Evolutionary conservation across 148 eudicot genomes (phyloP), one percentile per base, ranked within the genome.

Genomic region (Chenopodium berlandieri): DNA sequence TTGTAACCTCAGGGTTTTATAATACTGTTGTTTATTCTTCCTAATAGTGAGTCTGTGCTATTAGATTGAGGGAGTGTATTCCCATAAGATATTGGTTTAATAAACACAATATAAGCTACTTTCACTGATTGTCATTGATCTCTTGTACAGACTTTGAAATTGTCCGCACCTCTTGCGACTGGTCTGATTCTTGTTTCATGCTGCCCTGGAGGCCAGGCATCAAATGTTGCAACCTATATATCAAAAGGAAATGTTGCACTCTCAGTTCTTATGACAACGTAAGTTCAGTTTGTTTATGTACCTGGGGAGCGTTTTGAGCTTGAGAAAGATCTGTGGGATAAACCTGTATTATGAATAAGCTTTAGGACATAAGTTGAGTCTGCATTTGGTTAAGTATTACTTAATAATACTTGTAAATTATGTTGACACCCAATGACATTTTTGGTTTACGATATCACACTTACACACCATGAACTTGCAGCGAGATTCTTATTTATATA

Each of bases 251-350:
- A 97, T 80, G 99, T 97, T 81, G 99, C 99, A 64, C 98, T 97
- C 52, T 97, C 99, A 14, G 99, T 97, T 86, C 98, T 97, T 77
- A 97, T 97, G 98, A 97, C 99, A 78, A 97, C 99, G 99, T 97
- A 97, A 94, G 95, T 83, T 69, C 40, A 44, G 14, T 74, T 80
- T 71, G 66, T 22, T 63, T 31, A 75, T 81, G 65, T 48, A 48
- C 50, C 54, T 31, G 31, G 73, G 71, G 23, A 78, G 20, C 48
- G 25, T 32, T 79, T 78, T 48, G 63, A 60, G 60, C 77, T 77
- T 71, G 16, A 47, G 31, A 16, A 13, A 12, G 34, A 27, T 17
- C 46, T 20, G 50, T 56, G 44, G 65, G 68, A 50, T 4, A 76
- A 4, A 67, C 37, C n/a, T 76, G 20, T 75, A 37, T n/a, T 9